Evolutionary conservation across 2,329 filamentous ascomycete species (phyloP), one percentile per base, ranked within the genome.

Genomic region (Fusarium algeriense): DNA sequence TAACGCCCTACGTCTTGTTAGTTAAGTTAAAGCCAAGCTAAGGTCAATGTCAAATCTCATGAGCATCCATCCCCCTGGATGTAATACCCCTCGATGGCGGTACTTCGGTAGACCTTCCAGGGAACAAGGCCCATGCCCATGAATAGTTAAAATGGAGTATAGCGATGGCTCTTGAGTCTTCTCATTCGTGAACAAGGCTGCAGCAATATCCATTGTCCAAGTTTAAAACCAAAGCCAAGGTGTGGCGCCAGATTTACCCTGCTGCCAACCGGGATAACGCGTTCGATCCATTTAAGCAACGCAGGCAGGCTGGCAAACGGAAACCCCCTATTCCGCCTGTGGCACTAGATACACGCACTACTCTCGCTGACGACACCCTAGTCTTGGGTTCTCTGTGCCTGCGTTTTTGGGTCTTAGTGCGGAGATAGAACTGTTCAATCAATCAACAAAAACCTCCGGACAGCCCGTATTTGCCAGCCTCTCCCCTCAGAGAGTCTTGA

Each of bases 371-470:
- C 52, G 32, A 62, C 38, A 37, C 54, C 53, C 45, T 60, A 44
- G 41, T 44, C 46, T 54, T 46, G 38, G 37, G n/a, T 52, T 45
- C 52, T 44, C 32, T 60, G 34, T 55, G 28, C 48, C 63, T 68
- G 64, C 56, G 41, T 49, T 35, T 44, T 35, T 62, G 35, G 40
- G 55, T 41, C 28, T 44, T 68, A 67, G 64, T 60, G 64, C 48
- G 56, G 64, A 68, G 56, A 68, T 63, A 67, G 64, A 57, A 34
- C 17, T 28, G 60, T 56, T 40, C 53, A 58, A 57, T 68, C 56
- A 60, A 68, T 69, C 64, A 69, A 68, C 65, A 68, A 68, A 68
- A 68, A 68, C 64, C 65, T 68, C 57, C 45, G 64, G 63, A 20
- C 48, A 61, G 45, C 63, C 64, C 64, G 64, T 54, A 67, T 58